Evolutionary conservation across 176 grass and related monocot species (phyloP).

Genomic region (Hordeum marinum): DNA sequence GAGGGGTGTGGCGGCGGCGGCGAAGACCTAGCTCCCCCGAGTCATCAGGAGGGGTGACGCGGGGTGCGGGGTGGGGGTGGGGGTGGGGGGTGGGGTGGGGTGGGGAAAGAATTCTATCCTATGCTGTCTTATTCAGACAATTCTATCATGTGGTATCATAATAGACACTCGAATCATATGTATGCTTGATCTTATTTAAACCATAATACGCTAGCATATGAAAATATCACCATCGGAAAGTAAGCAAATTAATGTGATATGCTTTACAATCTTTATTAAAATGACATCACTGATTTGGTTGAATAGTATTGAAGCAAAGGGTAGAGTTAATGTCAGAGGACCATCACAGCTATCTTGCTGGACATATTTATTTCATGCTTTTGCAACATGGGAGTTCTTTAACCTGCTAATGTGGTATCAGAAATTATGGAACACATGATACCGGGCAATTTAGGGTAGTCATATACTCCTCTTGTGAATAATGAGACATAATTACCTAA

Average conservation of each 20-base stretch:
- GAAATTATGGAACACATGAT: conserved; percentile 24
- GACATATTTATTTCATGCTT: conserved; percentile 60
- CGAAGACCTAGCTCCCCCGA: too few species aligned
- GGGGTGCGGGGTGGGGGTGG: too few species aligned
- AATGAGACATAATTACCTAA: conserved; percentile 9
- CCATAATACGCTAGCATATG: conserved; percentile 34
- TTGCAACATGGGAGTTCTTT: conserved; percentile 36
- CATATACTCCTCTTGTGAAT: conserved; percentile 23
- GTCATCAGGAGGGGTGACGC: too few species aligned
- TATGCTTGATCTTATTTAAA: conserved; percentile 37
- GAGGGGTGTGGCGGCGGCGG: too few species aligned
- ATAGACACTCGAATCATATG: conserved; percentile 1
- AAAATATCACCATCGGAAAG: conserved; percentile 21
- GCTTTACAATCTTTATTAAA: conserved; percentile 37
- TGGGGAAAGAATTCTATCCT: too few species aligned
- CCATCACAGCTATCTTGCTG: conserved; percentile 47
- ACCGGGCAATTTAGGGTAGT: conserved; percentile 4
- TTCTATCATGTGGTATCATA: neutral
- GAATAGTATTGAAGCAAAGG: conserved; percentile 37
- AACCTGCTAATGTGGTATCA: conserved; percentile 38
- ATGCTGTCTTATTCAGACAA: neutral
- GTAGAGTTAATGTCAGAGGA: conserved; percentile 46
- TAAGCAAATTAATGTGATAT: conserved; percentile 24
- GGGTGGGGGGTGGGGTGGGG: too few species aligned
- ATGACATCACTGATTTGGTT: conserved; percentile 32